Evolutionary conservation across 495 filamentous ascomycete species (phyloP).

Genomic region (Penicillium arizonense): DNA sequence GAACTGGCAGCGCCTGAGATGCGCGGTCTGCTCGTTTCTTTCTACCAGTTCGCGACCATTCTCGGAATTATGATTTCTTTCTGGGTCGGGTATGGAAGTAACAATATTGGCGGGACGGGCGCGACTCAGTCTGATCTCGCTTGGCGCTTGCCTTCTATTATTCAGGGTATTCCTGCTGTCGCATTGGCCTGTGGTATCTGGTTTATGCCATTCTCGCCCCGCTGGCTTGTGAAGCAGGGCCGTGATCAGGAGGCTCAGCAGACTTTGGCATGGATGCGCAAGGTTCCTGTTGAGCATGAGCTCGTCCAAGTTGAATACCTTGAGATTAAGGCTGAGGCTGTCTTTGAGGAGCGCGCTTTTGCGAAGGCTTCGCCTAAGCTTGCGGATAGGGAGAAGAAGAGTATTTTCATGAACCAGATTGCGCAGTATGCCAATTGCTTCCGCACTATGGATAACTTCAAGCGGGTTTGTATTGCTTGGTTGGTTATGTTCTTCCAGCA

Average conservation of each 20-base stretch:
- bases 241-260: conserved; percentile 49
- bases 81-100: conserved; percentile 65
- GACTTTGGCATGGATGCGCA: conserved; percentile 48
- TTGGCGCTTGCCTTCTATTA: conserved; percentile 50
- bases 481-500: conserved; percentile 46
- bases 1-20: conserved; percentile 76
- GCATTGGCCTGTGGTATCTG: conserved; percentile 45
- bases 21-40: conserved; percentile 69
- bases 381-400: conserved; percentile 26
- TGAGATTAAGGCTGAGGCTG: conserved; percentile 41
- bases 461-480: conserved; percentile 37
- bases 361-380: conserved; percentile 36
- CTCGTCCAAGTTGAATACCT: conserved; percentile 45
- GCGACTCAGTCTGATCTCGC: conserved; percentile 35
- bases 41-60: conserved; percentile 82
- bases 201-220: conserved; percentile 44
- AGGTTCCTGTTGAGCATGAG: conserved; percentile 31
- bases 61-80: conserved; percentile 71
- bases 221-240: conserved; percentile 49
- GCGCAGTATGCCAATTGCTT: conserved; percentile 37
- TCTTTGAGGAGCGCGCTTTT: conserved; percentile 41
- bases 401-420: conserved; percentile 33
- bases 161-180: conserved; percentile 46
- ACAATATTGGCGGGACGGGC: conserved; percentile 41
- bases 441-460: conserved; percentile 40